phyloP scores from a whole-genome alignment of 1,139 yeast genomes.

The Casaregolazyma lundiana region DNA sequence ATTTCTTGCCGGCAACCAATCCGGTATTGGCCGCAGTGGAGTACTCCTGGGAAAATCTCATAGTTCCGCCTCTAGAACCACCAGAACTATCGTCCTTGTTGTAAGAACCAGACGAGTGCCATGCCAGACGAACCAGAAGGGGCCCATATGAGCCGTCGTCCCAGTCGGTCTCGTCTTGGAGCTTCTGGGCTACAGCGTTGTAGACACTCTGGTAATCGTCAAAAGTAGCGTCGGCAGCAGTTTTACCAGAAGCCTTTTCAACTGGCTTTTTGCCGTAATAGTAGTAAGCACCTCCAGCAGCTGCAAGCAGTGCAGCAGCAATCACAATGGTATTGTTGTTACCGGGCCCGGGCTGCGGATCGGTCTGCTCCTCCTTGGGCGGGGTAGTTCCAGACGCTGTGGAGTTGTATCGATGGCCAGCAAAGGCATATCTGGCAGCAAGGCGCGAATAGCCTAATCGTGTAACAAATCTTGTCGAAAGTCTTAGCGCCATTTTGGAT shows the following conservation, averaged over 20 bases:
- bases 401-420: neutral
- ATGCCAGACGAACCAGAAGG: constrained; percentile 61
- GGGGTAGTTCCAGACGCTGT: neutral
- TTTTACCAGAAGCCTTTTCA: constrained; percentile 21
- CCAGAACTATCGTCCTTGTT: constrained; percentile 56
- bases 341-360: constrained; percentile 5
- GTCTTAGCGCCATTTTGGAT: neutral
- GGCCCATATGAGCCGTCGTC: constrained; percentile 74
- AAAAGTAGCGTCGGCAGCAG: constrained; percentile 33
- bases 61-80: constrained; percentile 83
- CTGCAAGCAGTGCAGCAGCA: constrained; percentile 19
- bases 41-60: constrained; percentile 64
- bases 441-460: neutral
- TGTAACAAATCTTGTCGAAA: neutral
- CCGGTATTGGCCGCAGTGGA: constrained; percentile 74
- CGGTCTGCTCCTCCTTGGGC: neutral
- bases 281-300: constrained; percentile 24
- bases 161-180: constrained; percentile 70
- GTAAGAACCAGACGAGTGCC: constrained; percentile 75
- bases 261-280: constrained; percentile 22
- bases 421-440: neutral
- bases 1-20: constrained; percentile 58
- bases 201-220: constrained; percentile 71
- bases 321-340: constrained; percentile 11
- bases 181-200: constrained; percentile 70